These are phyloP conservation scores for Cyberlindnera nakhonratchasimensis DNA, from an alignment of 805 yeast species.

Conservation along the genomic window DNA sequence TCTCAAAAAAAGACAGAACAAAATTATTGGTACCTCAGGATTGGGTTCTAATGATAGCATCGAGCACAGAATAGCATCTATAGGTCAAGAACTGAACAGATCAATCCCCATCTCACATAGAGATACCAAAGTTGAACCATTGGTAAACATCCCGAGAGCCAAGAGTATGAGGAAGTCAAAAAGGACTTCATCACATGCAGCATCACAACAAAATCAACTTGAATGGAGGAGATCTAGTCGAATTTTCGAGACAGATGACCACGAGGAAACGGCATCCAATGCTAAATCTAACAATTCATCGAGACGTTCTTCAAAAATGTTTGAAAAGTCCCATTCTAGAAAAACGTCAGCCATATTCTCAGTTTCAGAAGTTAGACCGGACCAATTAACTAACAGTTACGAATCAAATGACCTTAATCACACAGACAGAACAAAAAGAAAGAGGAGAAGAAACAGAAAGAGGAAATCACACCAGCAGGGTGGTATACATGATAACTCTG, in stretches of 20 bases:
- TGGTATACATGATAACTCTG: not conserved
- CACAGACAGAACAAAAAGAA: slow-evolving; percentile 5
- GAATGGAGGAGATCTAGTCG: slow-evolving; percentile 14
- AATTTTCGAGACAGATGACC: slow-evolving; percentile 3
- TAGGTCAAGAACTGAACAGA: slow-evolving; percentile 24
- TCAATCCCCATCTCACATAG: slow-evolving; percentile 24
- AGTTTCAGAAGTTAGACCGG: not conserved
- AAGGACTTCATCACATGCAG: not conserved
- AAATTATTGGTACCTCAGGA: not conserved
- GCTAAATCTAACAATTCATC: slow-evolving; percentile 7
- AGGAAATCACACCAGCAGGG: slow-evolving; percentile 1
- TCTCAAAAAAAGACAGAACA: slow-evolving; percentile 18
- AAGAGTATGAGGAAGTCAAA: slow-evolving; percentile 5
- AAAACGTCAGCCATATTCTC: not conserved
- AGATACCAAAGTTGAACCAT: slow-evolving; percentile 10
- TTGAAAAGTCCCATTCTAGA: slow-evolving; percentile 4
- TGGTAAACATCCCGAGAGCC: slow-evolving; percentile 4
- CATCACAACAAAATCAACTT: not conserved
- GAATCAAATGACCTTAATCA: not conserved
- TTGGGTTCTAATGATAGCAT: slow-evolving; percentile 4
- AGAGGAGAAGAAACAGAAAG: slow-evolving; percentile 18
- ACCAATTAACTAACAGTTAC: not conserved
- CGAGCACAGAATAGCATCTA: slow-evolving; percentile 21
- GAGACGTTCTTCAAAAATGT: slow-evolving; percentile 7
- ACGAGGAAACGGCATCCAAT: not conserved